phyloP scores from a whole-genome alignment of 257 asterid species.

The Dorcoceras hygrometricum region DNA sequence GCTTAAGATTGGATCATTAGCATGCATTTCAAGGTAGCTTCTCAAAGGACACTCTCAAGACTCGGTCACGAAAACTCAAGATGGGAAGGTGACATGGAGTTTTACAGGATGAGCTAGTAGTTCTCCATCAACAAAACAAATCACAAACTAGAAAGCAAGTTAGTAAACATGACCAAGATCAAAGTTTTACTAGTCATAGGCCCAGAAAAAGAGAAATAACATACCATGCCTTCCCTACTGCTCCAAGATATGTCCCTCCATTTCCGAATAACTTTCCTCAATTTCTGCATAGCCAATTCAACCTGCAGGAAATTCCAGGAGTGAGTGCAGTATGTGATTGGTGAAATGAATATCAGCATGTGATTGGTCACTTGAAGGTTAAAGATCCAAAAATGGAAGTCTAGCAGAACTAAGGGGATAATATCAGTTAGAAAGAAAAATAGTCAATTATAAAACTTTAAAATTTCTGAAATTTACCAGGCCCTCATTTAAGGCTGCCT shows the following conservation, averaged over 20 bases:
- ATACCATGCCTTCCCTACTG: conserved; percentile 68
- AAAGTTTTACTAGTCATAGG: neutral
- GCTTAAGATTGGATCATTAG: neutral
- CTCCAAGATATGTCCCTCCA: conserved; percentile 60
- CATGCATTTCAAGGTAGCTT: conserved; percentile 8
- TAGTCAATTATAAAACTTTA: conserved; percentile 7
- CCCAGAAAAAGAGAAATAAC: conserved; percentile 28
- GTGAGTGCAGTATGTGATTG: conserved; percentile 20
- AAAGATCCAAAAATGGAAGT: conserved; percentile 2
- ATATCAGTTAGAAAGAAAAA: conserved; percentile 5
- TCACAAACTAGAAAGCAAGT: neutral
- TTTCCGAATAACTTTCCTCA: conserved; percentile 40
- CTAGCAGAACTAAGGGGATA: conserved; percentile 7
- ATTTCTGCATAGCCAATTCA: conserved; percentile 51
- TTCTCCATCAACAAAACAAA: conserved; percentile 2
- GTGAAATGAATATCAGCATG: conserved; percentile 21
- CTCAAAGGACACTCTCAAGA: conserved; percentile 12
- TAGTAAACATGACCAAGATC: neutral
- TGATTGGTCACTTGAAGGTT: conserved; percentile 7
- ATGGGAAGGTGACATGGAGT: conserved; percentile 7
- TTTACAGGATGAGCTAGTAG: conserved; percentile 16
- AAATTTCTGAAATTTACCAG: conserved; percentile 37
- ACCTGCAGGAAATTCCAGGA: conserved; percentile 40
- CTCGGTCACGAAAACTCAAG: conserved; percentile 2
- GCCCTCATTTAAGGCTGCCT: conserved; percentile 70